These are phyloP conservation scores for Boletus semigastroideus DNA, from an alignment of 1,284 basidiomycete genomes.

Conservation along the genomic window DNA sequence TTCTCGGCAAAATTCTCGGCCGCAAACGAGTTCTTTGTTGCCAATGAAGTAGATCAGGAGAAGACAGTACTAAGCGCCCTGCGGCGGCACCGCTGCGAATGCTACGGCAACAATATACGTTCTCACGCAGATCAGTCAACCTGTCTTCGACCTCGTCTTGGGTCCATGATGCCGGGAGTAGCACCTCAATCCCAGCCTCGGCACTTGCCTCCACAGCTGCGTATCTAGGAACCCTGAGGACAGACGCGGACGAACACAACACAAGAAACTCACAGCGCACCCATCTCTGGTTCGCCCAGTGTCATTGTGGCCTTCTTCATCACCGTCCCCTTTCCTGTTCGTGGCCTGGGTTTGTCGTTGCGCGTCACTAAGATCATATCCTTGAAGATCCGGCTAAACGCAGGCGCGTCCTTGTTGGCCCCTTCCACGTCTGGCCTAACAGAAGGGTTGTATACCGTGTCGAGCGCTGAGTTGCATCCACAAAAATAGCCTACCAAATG, in stretches of 20 bases:
- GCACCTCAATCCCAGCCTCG: slow-evolving; percentile 11
- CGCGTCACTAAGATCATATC: slow-evolving; percentile 32
- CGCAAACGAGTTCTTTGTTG: no score
- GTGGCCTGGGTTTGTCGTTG: slow-evolving; percentile 27
- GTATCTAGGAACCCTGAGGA: neutral
- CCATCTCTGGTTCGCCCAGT: slow-evolving; percentile 24
- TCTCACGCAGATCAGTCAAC: no score
- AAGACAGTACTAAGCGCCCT: no score
- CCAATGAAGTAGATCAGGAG: no score
- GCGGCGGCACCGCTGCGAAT: no score
- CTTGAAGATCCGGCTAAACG: slow-evolving; percentile 36
- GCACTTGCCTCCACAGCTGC: slow-evolving; percentile 10
- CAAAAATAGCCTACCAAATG: no score
- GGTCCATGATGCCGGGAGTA: slow-evolving; percentile 20
- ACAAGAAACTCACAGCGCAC: no score
- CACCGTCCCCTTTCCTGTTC: slow-evolving; percentile 31
- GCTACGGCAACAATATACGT: no score
- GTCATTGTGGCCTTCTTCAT: slow-evolving; percentile 26
- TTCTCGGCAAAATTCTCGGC: no score
- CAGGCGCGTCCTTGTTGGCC: slow-evolving; percentile 34
- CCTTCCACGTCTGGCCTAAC: slow-evolving; percentile 26
- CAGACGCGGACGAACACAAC: no score
- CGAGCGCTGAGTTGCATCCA: no score
- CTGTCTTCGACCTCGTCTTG: slow-evolving; percentile 14
- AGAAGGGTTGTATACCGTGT: no score